These are phyloP conservation scores for Schizonepeta tenuifolia DNA, from an alignment of 257 asterid species.

Conservation along the genomic window DNA sequence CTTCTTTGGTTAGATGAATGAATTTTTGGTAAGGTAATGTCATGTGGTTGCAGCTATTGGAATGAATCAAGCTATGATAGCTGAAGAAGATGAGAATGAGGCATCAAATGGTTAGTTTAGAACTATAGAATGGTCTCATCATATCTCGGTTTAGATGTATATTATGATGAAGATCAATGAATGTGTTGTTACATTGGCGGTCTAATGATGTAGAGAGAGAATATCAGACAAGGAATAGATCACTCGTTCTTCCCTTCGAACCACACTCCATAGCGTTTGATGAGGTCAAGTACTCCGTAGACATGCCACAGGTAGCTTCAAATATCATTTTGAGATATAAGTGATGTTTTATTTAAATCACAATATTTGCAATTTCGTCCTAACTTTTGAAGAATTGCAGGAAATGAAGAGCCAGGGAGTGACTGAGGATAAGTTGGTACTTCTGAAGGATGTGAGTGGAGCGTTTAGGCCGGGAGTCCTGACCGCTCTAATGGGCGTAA, in stretches of 20 bases:
- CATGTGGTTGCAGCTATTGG: slow-evolving; percentile 51
- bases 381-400: slow-evolving; percentile 10
- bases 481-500: slow-evolving; percentile 75
- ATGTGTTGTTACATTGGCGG: too few relatives aligned
- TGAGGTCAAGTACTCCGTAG: slow-evolving; percentile 58
- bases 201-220: slow-evolving; percentile 15
- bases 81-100: slow-evolving; percentile 42
- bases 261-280: slow-evolving; percentile 54
- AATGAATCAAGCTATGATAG: slow-evolving; percentile 54
- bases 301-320: slow-evolving; percentile 64
- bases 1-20: background rate
- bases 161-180: background rate
- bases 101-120: slow-evolving; percentile 15
- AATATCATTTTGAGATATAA: background rate
- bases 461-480: slow-evolving; percentile 71
- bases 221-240: slow-evolving; percentile 26
- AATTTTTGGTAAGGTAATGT: background rate
- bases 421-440: slow-evolving; percentile 49
- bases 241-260: slow-evolving; percentile 56
- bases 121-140: background rate
- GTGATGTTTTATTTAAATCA: background rate
- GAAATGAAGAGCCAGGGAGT: slow-evolving; percentile 52
- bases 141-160: too few relatives aligned
- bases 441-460: slow-evolving; percentile 63
- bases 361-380: background rate